Conservation (phyloP, 768 basidiomycete genomes). For the Lentinus brumalis region DNA sequence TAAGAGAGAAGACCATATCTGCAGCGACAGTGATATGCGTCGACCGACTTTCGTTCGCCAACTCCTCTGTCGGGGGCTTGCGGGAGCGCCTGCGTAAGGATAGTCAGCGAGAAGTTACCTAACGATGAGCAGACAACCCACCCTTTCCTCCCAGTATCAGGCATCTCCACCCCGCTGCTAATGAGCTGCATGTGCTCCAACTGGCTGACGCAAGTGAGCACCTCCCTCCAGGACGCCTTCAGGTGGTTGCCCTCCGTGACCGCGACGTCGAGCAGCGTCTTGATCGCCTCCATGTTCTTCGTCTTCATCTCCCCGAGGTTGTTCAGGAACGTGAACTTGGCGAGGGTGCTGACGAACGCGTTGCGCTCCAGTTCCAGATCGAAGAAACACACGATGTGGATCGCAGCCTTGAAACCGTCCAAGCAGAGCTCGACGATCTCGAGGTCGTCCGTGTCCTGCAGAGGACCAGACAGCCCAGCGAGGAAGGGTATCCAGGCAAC, state of each 20-base stretch:
- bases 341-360: constrained; percentile 95
- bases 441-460: constrained; percentile 94
- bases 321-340: constrained; percentile 96
- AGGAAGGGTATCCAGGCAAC: constrained; percentile 99
- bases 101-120: too few species aligned
- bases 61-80: constrained; percentile 84
- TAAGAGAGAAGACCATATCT: constrained; percentile 98
- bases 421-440: constrained; percentile 90
- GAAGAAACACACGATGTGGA: constrained; percentile 94
- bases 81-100: constrained; percentile 33
- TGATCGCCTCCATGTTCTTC: constrained; percentile 99
- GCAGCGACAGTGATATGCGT: constrained; percentile 98
- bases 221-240: constrained; percentile 95
- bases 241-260: constrained; percentile 96
- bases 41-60: constrained; percentile 95
- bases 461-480: constrained; percentile 89
- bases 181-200: constrained; percentile 99
- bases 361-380: constrained; percentile 98
- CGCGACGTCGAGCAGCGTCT: constrained; percentile 90
- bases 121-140: constrained; percentile 39
- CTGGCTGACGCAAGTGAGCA: constrained; percentile 96
- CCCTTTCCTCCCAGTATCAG: constrained; percentile 79
- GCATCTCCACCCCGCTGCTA: constrained; percentile 83
- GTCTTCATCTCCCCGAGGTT: constrained; percentile 99
- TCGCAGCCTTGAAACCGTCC: constrained; percentile 96